Percentiles rank a stretch among this genome's conserved stretches.
These are phyloP conservation scores for Neurospora tetraspora DNA, from an alignment of 495 filamentous ascomycete genomes.

Conservation along the genomic window DNA sequence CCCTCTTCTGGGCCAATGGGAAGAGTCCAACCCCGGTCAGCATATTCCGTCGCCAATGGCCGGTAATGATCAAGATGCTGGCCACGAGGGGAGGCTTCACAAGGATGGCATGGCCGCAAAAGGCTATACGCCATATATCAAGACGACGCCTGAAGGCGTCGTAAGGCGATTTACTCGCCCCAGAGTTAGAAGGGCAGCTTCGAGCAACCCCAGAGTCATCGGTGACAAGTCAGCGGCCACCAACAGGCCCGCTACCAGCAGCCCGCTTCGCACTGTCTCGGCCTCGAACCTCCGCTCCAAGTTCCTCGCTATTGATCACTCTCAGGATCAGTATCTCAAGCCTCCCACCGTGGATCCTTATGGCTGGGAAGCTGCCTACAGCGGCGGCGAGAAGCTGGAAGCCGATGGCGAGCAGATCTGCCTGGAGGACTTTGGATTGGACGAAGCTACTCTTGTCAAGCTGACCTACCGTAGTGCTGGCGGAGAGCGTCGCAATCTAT, in stretches of 20 bases:
- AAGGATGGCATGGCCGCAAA: slow-evolving; percentile 47
- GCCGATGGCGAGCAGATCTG: slow-evolving; percentile 15
- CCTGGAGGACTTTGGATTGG: not conserved
- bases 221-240: slow-evolving; percentile 9
- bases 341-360: slow-evolving; percentile 30
- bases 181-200: slow-evolving; percentile 13
- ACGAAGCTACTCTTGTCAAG: slow-evolving; percentile 1
- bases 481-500: slow-evolving; percentile 28
- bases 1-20: slow-evolving; percentile 22
- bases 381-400: slow-evolving; percentile 16
- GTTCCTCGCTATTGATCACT: slow-evolving; percentile 3
- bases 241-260: not conserved
- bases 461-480: slow-evolving; percentile 16
- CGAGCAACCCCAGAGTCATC: not conserved
- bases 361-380: slow-evolving; percentile 35
- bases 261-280: slow-evolving; percentile 22
- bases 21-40: slow-evolving; percentile 38
- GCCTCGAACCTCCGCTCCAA: slow-evolving; percentile 35
- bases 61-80: slow-evolving; percentile 19
- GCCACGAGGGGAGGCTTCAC: slow-evolving; percentile 19
- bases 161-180: slow-evolving; percentile 20
- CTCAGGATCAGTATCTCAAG: slow-evolving; percentile 9
- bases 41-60: slow-evolving; percentile 25
- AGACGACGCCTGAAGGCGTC: slow-evolving; percentile 9
- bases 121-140: slow-evolving; percentile 20